These are phyloP conservation scores for Sarocladium oryzae DNA, from an alignment of 2,329 filamentous ascomycete species.

Conservation along the genomic window DNA sequence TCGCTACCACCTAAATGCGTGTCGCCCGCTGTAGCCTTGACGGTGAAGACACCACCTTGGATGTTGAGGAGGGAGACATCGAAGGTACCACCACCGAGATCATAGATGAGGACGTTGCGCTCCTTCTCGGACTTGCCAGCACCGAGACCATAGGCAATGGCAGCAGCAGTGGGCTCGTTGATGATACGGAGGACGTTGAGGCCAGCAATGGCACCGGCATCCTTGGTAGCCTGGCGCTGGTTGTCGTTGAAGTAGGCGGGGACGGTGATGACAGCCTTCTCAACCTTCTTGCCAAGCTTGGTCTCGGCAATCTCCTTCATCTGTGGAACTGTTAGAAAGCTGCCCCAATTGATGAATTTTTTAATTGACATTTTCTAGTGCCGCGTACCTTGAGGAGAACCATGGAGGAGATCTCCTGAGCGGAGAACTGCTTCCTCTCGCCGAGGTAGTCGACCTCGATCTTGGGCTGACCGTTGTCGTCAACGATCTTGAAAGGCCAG, in stretches of 20 bases:
- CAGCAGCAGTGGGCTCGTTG: constrained; percentile 98
- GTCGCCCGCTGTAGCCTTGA: constrained; percentile 97
- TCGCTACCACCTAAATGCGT: constrained; percentile 94
- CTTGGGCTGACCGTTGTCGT: constrained; percentile 80
- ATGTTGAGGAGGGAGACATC: constrained; percentile 99
- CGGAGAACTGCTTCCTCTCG: constrained; percentile 92
- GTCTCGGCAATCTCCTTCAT: constrained; percentile 99
- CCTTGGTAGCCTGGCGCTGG: constrained; percentile 99
- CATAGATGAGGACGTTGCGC: constrained; percentile 98
- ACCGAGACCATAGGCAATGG: constrained; percentile 96
- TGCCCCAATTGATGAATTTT: constrained; percentile 9
- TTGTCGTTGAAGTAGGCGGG: constrained; percentile 99
- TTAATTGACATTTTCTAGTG: too few species aligned
- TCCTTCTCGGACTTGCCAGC: constrained; percentile 94
- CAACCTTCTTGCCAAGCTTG: constrained; percentile 98
- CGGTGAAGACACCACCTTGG: constrained; percentile 98
- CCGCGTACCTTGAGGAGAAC: constrained; percentile 88
- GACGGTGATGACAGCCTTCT: constrained; percentile 98
- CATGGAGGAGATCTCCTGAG: constrained; percentile 99
- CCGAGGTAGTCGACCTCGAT: constrained; percentile 94
- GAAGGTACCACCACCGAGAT: constrained; percentile 99
- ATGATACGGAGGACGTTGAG: constrained; percentile 99
- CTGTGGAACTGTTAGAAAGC: constrained; percentile 38
- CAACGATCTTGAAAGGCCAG: constrained; percentile 98
- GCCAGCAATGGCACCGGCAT: constrained; percentile 93